Evolutionary conservation across 2,329 filamentous ascomycete genomes (phyloP).

Genomic region (Xylariomycetidae sp.): DNA sequence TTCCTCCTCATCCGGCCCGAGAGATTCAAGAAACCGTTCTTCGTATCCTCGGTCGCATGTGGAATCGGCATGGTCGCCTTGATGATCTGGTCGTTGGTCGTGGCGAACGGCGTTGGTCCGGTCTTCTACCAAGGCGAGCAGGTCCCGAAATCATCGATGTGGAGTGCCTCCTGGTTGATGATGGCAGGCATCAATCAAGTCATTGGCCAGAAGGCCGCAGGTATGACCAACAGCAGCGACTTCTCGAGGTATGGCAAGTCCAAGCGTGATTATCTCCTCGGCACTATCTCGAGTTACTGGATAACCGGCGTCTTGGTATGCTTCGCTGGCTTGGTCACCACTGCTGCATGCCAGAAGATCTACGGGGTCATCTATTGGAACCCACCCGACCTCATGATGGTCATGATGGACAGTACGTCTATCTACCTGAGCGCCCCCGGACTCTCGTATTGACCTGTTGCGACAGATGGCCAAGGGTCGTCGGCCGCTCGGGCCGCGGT

Average conservation of each 20-base stretch:
- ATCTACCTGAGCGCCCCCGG: background rate
- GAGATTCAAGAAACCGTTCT: slow-evolving; percentile 39
- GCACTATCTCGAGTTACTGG: slow-evolving; percentile 30
- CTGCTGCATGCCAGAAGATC: slow-evolving; percentile 33
- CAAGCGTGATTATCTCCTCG: slow-evolving; percentile 28
- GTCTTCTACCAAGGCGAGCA: slow-evolving; percentile 32
- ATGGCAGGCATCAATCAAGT: slow-evolving; percentile 37
- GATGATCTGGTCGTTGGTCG: slow-evolving; percentile 38
- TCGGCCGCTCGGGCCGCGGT: slow-evolving; percentile 15
- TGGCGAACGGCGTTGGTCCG: slow-evolving; percentile 36
- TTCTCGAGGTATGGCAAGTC: slow-evolving; percentile 34
- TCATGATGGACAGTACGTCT: slow-evolving; percentile 30
- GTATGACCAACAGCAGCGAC: slow-evolving; percentile 29
- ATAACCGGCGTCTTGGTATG: slow-evolving; percentile 32
- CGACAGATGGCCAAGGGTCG: slow-evolving; percentile 28
- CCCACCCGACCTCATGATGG: slow-evolving; percentile 34
- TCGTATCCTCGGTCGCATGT: slow-evolving; percentile 34
- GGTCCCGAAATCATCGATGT: slow-evolving; percentile 26
- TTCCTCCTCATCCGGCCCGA: slow-evolving; percentile 43
- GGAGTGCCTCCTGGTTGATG: slow-evolving; percentile 35
- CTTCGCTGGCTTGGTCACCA: slow-evolving; percentile 33
- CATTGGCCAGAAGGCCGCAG: slow-evolving; percentile 30
- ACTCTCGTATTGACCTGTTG: background rate
- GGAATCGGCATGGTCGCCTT: slow-evolving; percentile 39
- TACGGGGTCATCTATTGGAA: slow-evolving; percentile 40